A percentile compares a stretch with the other conserved stretches of the same genome.
phyloP scores from a whole-genome alignment of 345 rosid genomes.

The Arabis hirsuta region DNA sequence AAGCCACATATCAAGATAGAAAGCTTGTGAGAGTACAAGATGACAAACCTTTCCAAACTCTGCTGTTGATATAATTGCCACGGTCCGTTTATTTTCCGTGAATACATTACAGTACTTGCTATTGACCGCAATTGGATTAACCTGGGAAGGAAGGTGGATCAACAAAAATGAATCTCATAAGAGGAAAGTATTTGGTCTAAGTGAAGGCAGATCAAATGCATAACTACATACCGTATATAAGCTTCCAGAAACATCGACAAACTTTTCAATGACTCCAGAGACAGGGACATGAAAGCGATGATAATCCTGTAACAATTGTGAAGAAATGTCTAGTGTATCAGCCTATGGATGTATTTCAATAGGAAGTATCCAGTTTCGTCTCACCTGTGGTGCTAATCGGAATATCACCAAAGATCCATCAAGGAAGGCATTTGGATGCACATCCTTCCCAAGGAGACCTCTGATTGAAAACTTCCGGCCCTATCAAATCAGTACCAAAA shows the following conservation, averaged over 20 bases:
- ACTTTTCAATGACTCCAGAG: slow-evolving; percentile 70
- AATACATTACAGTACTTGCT: slow-evolving; percentile 95
- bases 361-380: neutral
- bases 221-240: slow-evolving; percentile 71
- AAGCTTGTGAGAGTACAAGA: neutral
- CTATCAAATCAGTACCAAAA: slow-evolving; percentile 45
- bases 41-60: slow-evolving; percentile 81
- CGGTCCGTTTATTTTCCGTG: slow-evolving; percentile 83
- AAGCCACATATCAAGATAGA: slow-evolving; percentile 14
- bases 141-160: slow-evolving; percentile 48
- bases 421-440: slow-evolving; percentile 54
- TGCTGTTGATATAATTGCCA: slow-evolving; percentile 69
- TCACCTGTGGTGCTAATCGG: slow-evolving; percentile 93
- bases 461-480: slow-evolving; percentile 84
- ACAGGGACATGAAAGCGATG: slow-evolving; percentile 90
- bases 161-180: slow-evolving; percentile 3
- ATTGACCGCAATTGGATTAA: slow-evolving; percentile 94
- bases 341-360: neutral
- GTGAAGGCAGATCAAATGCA: neutral
- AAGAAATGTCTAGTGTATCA: slow-evolving; percentile 2
- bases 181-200: slow-evolving; percentile 4
- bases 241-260: slow-evolving; percentile 70
- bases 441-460: slow-evolving; percentile 82
- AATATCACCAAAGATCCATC: slow-evolving; percentile 86
- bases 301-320: slow-evolving; percentile 64